Percentiles rank a stretch among this genome's conserved stretches.
These are phyloP conservation scores for Ceratobasidium sp. DNA, from an alignment of 1,284 basidiomycete species.

Conservation along the genomic window DNA sequence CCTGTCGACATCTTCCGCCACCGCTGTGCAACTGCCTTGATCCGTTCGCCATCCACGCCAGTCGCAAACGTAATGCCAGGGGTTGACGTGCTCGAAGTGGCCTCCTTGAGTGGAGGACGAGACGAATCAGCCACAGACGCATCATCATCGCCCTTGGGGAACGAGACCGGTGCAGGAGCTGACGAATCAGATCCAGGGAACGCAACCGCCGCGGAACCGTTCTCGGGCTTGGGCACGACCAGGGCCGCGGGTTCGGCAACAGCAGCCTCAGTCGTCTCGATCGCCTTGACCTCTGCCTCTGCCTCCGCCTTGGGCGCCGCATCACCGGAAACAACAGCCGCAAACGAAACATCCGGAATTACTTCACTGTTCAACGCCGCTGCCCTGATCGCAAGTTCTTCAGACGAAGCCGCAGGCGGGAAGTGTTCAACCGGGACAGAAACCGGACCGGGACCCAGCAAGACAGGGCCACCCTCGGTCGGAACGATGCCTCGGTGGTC, in stretches of 20 bases:
- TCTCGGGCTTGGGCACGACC: too few relatives aligned
- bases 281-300: not conserved
- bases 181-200: conserved; percentile 8
- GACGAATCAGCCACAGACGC: conserved; percentile 16
- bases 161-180: not conserved
- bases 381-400: not conserved
- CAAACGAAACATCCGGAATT: conserved; percentile 34
- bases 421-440: conserved; percentile 16
- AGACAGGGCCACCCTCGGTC: not conserved
- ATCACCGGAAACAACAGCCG: conserved; percentile 31
- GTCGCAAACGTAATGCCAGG: conserved; percentile 20
- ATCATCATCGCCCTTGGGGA: conserved; percentile 38
- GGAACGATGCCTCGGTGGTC: conserved; percentile 14
- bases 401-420: conserved; percentile 5
- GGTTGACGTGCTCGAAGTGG: conserved; percentile 6
- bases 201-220: not conserved
- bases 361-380: conserved; percentile 12
- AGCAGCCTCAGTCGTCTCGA: not conserved
- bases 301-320: not conserved
- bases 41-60: conserved; percentile 20
- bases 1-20: conserved; percentile 24
- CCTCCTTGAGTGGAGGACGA: conserved; percentile 20
- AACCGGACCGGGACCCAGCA: conserved; percentile 6
- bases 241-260: not conserved
- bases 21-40: conserved; percentile 29